Evolutionary conservation across 345 rosid genomes (phyloP), one percentile per base, ranked within the genome.

Genomic region (Euphorbia tirucalli): DNA sequence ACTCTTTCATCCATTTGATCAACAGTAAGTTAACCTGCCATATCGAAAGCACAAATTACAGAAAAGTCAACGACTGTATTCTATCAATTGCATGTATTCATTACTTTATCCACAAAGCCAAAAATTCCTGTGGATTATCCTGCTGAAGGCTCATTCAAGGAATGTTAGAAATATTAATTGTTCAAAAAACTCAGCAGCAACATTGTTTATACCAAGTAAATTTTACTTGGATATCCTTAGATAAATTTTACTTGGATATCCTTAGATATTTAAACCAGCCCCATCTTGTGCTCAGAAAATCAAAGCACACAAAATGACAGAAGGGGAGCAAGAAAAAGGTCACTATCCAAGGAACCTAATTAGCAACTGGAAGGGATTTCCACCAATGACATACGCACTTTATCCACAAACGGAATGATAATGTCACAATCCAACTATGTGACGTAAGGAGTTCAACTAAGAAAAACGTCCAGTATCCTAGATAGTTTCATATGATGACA

Each of bases 1-100:
- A 54, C 61, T 95, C 98, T 84, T 95, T 95, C 99, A 95, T 95
- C 98, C 98, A 92, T 77, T 82, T 92, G 11, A 69, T 71, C 82
- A 95, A 70, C 50, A 92, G 80, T 78, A 95, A 85, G 83, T 92
- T 95, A 81, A 95, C 99, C 97, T 92, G 85, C 75, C 55, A 50
- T 75, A 62, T 52, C 68, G 69, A 64, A 65, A 58, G 72, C 39
- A 74, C 35, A 2, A 62, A 27, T 66, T 64, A 65, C 4, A 7
- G 60, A 77, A 48, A 19, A 9, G 25, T 9, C 41, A 28, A 28
- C 1, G 22, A 65, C 4, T 11, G 31, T 41, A 10, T 27, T 69
- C 18, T 61, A 19, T 11, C 18, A 62, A 28, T 30, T 25, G 35
- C 37, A 13, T 16, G 6, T 13, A 67, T 49, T 77, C 30, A 2